phyloP scores from a whole-genome alignment of 2,329 filamentous ascomycete species.

The Sporothrix humicola region DNA sequence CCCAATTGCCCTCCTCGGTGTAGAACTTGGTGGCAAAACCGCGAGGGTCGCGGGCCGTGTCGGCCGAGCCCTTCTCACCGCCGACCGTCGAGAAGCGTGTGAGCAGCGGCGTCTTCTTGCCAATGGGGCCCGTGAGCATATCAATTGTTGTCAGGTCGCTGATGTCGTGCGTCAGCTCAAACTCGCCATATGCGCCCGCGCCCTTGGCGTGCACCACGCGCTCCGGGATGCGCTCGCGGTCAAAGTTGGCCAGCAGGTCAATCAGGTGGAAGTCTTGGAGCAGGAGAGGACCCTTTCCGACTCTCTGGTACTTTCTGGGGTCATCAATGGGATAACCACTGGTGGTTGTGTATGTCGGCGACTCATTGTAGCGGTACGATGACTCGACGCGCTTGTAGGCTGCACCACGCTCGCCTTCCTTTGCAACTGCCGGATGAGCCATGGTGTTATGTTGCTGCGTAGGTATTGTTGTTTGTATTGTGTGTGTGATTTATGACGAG shows the following conservation, averaged over 20 bases:
- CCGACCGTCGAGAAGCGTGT: conserved; percentile 77
- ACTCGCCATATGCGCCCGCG: conserved; percentile 41
- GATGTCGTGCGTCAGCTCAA: conserved; percentile 40
- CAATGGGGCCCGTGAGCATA: conserved; percentile 36
- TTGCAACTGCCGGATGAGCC: conserved; percentile 5
- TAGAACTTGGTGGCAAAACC: conserved; percentile 79
- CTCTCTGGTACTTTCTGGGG: conserved; percentile 44
- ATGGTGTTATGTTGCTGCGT: conserved; percentile 17
- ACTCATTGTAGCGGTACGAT: conserved; percentile 62
- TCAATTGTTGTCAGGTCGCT: conserved; percentile 35
- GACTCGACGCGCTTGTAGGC: conserved; percentile 39
- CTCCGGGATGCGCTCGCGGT: conserved; percentile 46
- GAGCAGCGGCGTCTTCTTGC: conserved; percentile 64
- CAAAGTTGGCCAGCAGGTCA: conserved; percentile 63
- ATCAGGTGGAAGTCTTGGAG: conserved; percentile 71
- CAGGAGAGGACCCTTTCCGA: conserved; percentile 58
- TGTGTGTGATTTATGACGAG: background rate
- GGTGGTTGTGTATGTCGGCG: conserved; percentile 63
- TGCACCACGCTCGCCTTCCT: conserved; percentile 3
- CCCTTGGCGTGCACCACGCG: conserved; percentile 43
- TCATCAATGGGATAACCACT: conserved; percentile 64
- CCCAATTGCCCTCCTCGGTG: conserved; percentile 76
- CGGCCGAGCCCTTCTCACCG: conserved; percentile 73
- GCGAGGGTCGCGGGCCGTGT: conserved; percentile 77
- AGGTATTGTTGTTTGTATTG: background rate